Base-by-base conservation (phyloP, 208 protist genomes). In the Leishmania arabica region DNA sequence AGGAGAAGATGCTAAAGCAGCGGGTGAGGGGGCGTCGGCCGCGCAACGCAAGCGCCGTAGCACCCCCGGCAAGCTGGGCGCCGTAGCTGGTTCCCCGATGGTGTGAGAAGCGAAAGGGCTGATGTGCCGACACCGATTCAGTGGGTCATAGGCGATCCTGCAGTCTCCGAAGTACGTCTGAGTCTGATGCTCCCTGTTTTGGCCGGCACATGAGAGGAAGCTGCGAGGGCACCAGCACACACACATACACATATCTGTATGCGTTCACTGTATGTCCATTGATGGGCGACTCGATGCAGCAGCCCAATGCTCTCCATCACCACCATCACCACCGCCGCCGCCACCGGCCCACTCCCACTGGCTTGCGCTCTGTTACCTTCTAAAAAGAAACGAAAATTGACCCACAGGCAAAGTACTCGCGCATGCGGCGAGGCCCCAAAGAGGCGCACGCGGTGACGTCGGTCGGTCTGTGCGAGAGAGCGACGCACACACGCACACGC, bases 1-100 rank as follows among this genome's bases (percentile, higher is more conserved):
- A 87, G 60, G 82, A 84, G 47, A 60, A 79, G 74, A 81, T 71
- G 62, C 54, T 82, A 70, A 82, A 84, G 60, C 60, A 73, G 21
- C 78, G 79, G 17, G 78, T 70, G 47, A 74, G 80, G 49, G 75
- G 49, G 75, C 74, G 71, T 70, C 54, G 40, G 77, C 73, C 7
- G 76, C 75, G 11, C 68, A 9, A 42, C n/a, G 68, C 21, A 72
- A 15, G 68, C 21, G 15, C 15, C 37, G 24, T 31, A 47, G 7
- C 68, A 42, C 68, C n/a, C 8, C 37, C 42, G 21, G 21, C n/a
- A 24, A 47, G 45, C 27, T 51, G 53, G 45, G 27, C 1, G 37
- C 40, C 42, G 45, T 45, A 37, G 42, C 37, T 0, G 31, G 1
- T 17, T 13, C 40, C 9, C 40, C 66, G 5, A n/a, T 3, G 19